Evolutionary conservation across 2,329 filamentous ascomycete genomes (phyloP).

Genomic region (Neonectria hederae): DNA sequence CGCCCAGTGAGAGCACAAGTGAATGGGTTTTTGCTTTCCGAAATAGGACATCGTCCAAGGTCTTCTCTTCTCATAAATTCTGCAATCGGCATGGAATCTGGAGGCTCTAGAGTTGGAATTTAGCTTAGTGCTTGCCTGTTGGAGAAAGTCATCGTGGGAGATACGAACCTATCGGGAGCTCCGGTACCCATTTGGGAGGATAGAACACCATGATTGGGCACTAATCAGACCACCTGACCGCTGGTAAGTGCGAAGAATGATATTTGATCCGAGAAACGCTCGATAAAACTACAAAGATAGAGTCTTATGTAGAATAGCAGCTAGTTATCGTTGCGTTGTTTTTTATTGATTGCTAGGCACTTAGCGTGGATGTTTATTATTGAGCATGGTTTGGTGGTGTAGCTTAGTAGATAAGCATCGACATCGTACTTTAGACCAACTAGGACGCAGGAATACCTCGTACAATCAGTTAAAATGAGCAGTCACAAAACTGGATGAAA

Average conservation of each 20-base stretch:
- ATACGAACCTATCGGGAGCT: slow-evolving; percentile 60
- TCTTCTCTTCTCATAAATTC: slow-evolving; percentile 81
- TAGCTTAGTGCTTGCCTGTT: neutral
- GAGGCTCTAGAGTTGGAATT: slow-evolving; percentile 58
- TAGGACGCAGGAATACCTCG: neutral
- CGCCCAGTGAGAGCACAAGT: slow-evolving; percentile 79
- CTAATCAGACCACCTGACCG: no score
- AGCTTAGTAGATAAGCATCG: neutral
- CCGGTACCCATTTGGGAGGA: slow-evolving; percentile 69
- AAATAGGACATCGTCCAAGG: slow-evolving; percentile 71
- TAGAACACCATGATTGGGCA: slow-evolving; percentile 62
- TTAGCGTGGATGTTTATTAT: no score
- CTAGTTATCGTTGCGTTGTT: no score
- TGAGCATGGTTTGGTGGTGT: neutral
- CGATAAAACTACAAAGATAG: no score
- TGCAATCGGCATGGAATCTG: slow-evolving; percentile 77
- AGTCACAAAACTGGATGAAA: neutral
- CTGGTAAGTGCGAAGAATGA: no score
- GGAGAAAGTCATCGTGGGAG: neutral
- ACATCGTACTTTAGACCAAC: no score
- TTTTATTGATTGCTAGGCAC: no score
- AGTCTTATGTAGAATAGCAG: no score
- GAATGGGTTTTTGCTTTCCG: slow-evolving; percentile 73
- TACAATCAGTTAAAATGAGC: neutral
- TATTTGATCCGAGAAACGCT: no score